Conservation (phyloP, 495 filamentous ascomycete genomes). For the Tricharina praecox region DNA sequence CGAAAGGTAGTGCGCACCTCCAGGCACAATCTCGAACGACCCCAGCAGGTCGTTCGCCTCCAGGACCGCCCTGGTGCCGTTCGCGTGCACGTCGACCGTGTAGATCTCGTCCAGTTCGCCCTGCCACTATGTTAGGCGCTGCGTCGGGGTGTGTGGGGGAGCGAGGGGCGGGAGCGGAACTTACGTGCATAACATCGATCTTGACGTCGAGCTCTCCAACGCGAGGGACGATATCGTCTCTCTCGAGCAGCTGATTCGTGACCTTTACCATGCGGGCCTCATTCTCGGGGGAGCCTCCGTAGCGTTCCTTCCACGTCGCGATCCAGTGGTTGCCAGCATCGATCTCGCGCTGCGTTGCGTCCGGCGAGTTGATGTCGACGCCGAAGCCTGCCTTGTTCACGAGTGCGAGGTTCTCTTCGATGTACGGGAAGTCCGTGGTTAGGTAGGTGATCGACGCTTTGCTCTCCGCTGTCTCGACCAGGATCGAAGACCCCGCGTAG, state of each 20-base stretch:
- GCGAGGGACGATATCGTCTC: conserved; percentile 1
- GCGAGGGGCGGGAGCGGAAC: background rate
- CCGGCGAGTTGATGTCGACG: background rate
- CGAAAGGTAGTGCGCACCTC: conserved; percentile 1
- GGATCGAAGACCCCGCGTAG: background rate
- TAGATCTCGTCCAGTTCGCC: background rate
- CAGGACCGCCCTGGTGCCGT: background rate
- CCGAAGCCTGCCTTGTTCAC: background rate
- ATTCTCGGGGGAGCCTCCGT: background rate
- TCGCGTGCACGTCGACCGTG: background rate
- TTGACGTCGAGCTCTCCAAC: background rate
- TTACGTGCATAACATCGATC: conserved; percentile 2
- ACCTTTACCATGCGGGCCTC: background rate
- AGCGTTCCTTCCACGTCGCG: background rate
- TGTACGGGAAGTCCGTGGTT: background rate
- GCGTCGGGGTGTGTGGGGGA: no score
- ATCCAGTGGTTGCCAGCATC: background rate
- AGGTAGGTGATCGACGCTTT: background rate
- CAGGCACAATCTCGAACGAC: background rate
- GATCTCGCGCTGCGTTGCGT: background rate
- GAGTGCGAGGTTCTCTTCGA: background rate
- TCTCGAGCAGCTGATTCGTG: background rate
- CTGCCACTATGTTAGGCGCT: background rate
- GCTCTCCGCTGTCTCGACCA: background rate
- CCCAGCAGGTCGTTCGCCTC: background rate